Conservation (phyloP, 148 eudicot genomes). For the Spergularia marina region DNA sequence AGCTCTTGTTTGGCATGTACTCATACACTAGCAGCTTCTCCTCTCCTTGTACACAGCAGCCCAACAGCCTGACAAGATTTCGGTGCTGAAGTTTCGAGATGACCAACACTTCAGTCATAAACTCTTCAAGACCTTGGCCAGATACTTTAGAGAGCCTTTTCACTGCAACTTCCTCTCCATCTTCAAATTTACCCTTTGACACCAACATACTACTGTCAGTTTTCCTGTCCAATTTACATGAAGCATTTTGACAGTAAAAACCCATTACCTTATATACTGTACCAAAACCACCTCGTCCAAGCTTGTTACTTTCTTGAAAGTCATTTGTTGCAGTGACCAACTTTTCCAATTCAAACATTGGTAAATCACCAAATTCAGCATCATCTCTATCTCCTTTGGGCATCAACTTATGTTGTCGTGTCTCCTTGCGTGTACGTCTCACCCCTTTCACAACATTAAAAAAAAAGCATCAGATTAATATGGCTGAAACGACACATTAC, state of each 20-base stretch:
- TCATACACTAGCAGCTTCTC: slow-evolving; percentile 41
- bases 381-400: neutral
- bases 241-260: neutral
- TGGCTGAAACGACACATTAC: neutral
- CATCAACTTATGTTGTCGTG: neutral
- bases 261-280: slow-evolving; percentile 38
- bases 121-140: slow-evolving; percentile 47
- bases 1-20: slow-evolving; percentile 44
- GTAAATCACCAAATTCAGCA: slow-evolving; percentile 24
- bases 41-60: slow-evolving; percentile 38
- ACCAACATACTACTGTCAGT: neutral
- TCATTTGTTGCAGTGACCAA: slow-evolving; percentile 34
- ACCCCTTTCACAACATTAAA: neutral
- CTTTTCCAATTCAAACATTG: slow-evolving; percentile 28
- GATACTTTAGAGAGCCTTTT: slow-evolving; percentile 44
- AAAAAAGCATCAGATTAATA: neutral
- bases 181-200: slow-evolving; percentile 32
- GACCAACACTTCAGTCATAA: slow-evolving; percentile 43
- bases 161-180: slow-evolving; percentile 39
- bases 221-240: neutral
- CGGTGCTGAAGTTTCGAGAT: slow-evolving; percentile 47
- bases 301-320: slow-evolving; percentile 33
- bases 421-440: neutral
- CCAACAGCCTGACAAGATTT: slow-evolving; percentile 41
- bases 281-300: slow-evolving; percentile 54